phyloP scores from a whole-genome alignment of 2,329 filamentous ascomycete species.

The Penicillium sp. region DNA sequence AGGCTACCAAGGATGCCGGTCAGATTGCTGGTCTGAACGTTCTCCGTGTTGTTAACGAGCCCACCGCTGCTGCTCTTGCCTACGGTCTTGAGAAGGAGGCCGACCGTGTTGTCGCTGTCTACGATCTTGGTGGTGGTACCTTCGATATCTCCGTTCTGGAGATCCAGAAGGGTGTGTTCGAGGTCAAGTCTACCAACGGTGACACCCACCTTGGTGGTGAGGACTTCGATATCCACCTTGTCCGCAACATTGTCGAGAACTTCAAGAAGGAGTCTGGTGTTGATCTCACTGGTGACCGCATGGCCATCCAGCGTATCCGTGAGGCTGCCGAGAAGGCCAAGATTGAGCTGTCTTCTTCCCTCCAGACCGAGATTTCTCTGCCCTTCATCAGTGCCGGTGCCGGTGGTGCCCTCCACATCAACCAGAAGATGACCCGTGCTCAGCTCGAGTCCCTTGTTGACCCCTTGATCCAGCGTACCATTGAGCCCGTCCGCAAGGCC shows the following conservation, averaged over 20 bases:
- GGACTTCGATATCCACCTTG: slow-evolving; percentile 93
- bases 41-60: slow-evolving; percentile 96
- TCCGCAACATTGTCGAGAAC: slow-evolving; percentile 87
- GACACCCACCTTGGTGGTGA: slow-evolving; percentile 98
- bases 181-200: slow-evolving; percentile 99
- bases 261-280: slow-evolving; percentile 97
- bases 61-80: slow-evolving; percentile 90
- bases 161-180: slow-evolving; percentile 97
- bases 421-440: slow-evolving; percentile 86
- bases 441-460: slow-evolving; percentile 94
- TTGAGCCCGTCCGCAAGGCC: slow-evolving; percentile 93
- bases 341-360: slow-evolving; percentile 94
- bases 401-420: slow-evolving; percentile 97
- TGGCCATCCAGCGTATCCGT: slow-evolving; percentile 98
- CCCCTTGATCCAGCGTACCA: slow-evolving; percentile 79
- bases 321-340: slow-evolving; percentile 99
- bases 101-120: slow-evolving; percentile 88
- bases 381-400: slow-evolving; percentile 97
- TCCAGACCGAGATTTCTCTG: slow-evolving; percentile 96
- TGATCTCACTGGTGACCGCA: slow-evolving; percentile 87
- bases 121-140: slow-evolving; percentile 97
- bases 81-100: slow-evolving; percentile 95
- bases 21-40: slow-evolving; percentile 96
- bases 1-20: slow-evolving; percentile 97
- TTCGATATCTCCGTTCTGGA: slow-evolving; percentile 98